Base-by-base conservation (phyloP, 495 filamentous ascomycete genomes). In the Polyplosphaeria fusca region DNA sequence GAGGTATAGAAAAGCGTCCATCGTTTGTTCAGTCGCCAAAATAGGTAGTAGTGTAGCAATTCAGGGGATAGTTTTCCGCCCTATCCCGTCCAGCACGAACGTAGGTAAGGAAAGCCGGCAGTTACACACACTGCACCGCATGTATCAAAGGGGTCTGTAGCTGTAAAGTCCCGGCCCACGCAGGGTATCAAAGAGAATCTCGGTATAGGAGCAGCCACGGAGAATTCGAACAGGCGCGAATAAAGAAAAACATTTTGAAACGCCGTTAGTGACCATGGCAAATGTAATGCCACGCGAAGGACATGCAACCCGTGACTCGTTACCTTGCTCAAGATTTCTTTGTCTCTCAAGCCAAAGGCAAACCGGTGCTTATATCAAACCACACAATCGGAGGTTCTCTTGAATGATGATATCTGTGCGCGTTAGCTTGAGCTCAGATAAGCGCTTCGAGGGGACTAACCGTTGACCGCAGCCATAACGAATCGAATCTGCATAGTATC, bases 401-500 rank as follows among this genome's bases (percentile, higher is more conserved):
- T 98, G 93, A 72, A 98, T 98, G 76, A 98, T 98, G 74, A 98
- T 98, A 76, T 98, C 93, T 97, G 55, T 43, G 42, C 37, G 20
- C 39, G 22, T 56, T 58, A 63, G 66, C 40, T 49, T 19, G 41
- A 22, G 24, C 35, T 9, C 3, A 16, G 28, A 44, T 25, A 16
- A n/a, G 32, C 38, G 12, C 35, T 9, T 9, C 2, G 7, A 28
- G 18, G 47, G 47, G 14, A 73, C 87, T 68, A 82, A 96, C 92
- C 92, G 78, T 98, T 98, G 64, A 98, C 93, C 30, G 93, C 93
- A 46, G 94, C 93, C 93, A 98, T 98, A 73, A 98, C 93, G 80
- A 98, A 98, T 56, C 94, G 89, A 64, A 98, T 98, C 71, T 98
- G 93, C 71, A 73, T 74, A 23, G 93, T 98, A 71, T 98, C 93